Evolutionary conservation across 306 rosid species (phyloP).

Genomic region (Crataegus laevigata): DNA sequence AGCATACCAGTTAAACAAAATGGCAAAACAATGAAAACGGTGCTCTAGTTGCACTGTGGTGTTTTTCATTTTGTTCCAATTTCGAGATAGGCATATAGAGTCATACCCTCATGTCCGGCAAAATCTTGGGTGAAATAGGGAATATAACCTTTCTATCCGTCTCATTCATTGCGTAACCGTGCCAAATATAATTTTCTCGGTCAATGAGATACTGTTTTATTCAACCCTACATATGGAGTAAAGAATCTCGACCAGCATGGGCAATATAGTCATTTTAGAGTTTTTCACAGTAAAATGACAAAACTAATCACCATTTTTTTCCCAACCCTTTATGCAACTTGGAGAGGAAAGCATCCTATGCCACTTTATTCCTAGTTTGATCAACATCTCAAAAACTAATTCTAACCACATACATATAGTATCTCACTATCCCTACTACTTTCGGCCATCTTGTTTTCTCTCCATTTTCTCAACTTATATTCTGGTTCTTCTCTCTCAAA

Average conservation of each 20-base stretch:
- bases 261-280: slow-evolving; percentile 19
- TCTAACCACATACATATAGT: slow-evolving; percentile 9
- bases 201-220: slow-evolving; percentile 5
- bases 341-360: slow-evolving; percentile 26
- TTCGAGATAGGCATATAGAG: not conserved
- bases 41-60: not conserved
- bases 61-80: not conserved
- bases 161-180: too few species aligned
- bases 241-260: slow-evolving; percentile 13
- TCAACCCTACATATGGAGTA: not conserved
- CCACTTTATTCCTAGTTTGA: slow-evolving; percentile 55
- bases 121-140: not conserved
- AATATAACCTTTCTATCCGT: too few species aligned
- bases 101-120: not conserved
- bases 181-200: not conserved
- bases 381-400: slow-evolving; percentile 18
- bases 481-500: slow-evolving; percentile 20
- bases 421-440: slow-evolving; percentile 7
- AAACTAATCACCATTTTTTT: slow-evolving; percentile 37
- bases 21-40: not conserved
- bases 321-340: slow-evolving; percentile 35
- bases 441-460: slow-evolving; percentile 21
- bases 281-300: slow-evolving; percentile 29
- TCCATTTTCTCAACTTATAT: not conserved
- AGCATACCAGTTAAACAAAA: not conserved